Percentiles rank a stretch among this genome's conserved stretches.
phyloP scores from a whole-genome alignment of 352 stramenopile species.

The Proteromonas lacertae region DNA sequence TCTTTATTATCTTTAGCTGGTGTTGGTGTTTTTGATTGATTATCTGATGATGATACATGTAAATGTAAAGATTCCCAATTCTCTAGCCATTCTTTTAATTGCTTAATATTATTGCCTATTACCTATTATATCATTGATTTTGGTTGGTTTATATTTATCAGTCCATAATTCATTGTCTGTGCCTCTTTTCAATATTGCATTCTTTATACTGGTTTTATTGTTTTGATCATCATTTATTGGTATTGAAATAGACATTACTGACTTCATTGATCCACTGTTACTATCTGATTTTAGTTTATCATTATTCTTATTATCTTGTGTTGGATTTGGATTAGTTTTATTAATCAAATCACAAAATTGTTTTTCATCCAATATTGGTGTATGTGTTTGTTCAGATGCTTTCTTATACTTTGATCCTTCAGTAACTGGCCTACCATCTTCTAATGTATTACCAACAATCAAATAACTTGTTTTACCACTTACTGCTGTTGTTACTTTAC shows the following conservation, averaged over 20 bases:
- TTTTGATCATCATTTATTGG: too few species aligned
- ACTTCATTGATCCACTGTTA: too few species aligned
- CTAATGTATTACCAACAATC: conserved; percentile 20
- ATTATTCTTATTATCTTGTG: too few species aligned
- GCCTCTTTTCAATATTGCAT: too few species aligned
- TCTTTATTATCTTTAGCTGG: too few species aligned
- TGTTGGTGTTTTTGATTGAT: too few species aligned
- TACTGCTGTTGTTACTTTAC: conserved; percentile 22
- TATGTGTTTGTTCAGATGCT: conserved; percentile 4
- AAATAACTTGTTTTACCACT: conserved; percentile 28
- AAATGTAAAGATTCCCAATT: conserved; percentile 13
- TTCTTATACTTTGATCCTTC: conserved; percentile 13
- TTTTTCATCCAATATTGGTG: too few species aligned
- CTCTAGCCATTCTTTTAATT: conserved; percentile 9
- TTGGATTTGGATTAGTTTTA: too few species aligned
- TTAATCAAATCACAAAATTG: too few species aligned
- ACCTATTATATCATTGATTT: conserved; percentile 7
- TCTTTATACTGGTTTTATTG: too few species aligned
- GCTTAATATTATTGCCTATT: conserved; percentile 3
- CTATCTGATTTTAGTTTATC: too few species aligned
- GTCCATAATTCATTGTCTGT: conserved; percentile 34
- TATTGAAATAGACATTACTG: too few species aligned
- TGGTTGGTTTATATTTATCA: conserved; percentile 63
- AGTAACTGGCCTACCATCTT: conserved; percentile 23
- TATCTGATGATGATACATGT: conserved; percentile 3